A percentile compares a stretch with the other conserved stretches of the same genome.
Conservation (phyloP, 2,329 filamentous ascomycete genomes). For the Diaporthe destruens region DNA sequence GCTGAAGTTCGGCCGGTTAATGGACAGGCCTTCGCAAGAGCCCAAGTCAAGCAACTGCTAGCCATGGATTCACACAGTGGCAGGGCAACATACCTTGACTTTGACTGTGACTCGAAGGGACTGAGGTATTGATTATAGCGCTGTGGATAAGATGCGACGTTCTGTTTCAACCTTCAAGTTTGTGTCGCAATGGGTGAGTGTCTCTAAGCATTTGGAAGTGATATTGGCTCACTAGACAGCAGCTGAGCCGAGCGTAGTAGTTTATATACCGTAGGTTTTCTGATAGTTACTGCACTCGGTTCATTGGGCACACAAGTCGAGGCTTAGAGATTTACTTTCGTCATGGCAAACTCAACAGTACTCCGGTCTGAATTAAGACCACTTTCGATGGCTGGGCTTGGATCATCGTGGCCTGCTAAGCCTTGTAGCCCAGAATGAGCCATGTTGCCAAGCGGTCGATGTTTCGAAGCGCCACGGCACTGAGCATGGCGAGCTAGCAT, state of each 20-base stretch:
- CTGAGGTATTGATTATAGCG: neutral
- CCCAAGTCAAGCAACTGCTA: neutral
- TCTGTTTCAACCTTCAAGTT: too few relatives aligned
- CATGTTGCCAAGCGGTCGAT: slow-evolving; percentile 20
- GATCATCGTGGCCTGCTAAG: slow-evolving; percentile 19
- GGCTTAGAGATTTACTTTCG: slow-evolving; percentile 9
- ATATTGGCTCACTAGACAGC: too few relatives aligned
- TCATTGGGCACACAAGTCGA: neutral
- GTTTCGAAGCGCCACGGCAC: neutral
- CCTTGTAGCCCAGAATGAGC: slow-evolving; percentile 19
- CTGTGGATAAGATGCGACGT: neutral
- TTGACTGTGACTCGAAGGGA: neutral
- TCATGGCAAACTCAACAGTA: neutral
- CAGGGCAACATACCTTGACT: neutral
- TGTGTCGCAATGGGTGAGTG: neutral
- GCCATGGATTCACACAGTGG: too few relatives aligned
- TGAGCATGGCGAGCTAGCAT: slow-evolving; percentile 13
- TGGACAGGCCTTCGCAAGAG: neutral
- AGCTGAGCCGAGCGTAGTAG: too few relatives aligned
- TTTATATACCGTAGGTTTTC: neutral
- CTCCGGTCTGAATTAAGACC: neutral
- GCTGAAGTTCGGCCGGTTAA: neutral
- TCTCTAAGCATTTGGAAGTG: too few relatives aligned
- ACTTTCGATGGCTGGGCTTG: neutral
- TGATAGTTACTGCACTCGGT: neutral